These are phyloP conservation scores for Neurospora africana DNA, from an alignment of 495 filamentous ascomycete genomes.

Conservation along the genomic window DNA sequence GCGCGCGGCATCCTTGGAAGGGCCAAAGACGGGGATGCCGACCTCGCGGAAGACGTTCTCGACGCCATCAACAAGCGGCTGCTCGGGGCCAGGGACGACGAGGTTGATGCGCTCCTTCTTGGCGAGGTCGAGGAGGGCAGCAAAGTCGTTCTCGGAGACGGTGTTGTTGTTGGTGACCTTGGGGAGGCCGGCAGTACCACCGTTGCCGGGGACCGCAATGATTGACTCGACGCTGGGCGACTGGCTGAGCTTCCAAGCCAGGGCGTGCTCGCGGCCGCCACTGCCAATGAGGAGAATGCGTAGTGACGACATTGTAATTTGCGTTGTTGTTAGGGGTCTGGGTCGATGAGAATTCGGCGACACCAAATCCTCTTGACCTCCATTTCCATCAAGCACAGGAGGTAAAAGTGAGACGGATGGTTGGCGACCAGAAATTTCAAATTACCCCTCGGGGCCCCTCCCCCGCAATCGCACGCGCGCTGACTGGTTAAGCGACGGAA, in stretches of 20 bases:
- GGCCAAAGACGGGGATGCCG: slow-evolving; percentile 77
- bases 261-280: slow-evolving; percentile 87
- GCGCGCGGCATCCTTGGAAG: slow-evolving; percentile 70
- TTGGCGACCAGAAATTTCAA: slow-evolving; percentile 16
- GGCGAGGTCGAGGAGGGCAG: slow-evolving; percentile 64
- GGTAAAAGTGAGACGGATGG: slow-evolving; percentile 14
- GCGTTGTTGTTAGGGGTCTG: not conserved
- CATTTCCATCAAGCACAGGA: slow-evolving; percentile 3
- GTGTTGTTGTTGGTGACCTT: slow-evolving; percentile 62
- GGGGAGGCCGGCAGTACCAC: slow-evolving; percentile 63
- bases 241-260: slow-evolving; percentile 88
- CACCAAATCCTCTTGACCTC: not conserved
- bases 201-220: slow-evolving; percentile 70
- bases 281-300: slow-evolving; percentile 79
- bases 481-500: not conserved
- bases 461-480: slow-evolving; percentile 25
- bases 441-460: slow-evolving; percentile 14
- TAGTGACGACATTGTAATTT: slow-evolving; percentile 22
- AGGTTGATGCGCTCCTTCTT: slow-evolving; percentile 65
- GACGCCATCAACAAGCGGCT: slow-evolving; percentile 86
- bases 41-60: slow-evolving; percentile 71
- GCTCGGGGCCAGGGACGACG: slow-evolving; percentile 85
- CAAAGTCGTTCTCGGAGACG: slow-evolving; percentile 64
- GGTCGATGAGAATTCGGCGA: slow-evolving; percentile 2
- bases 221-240: slow-evolving; percentile 59